phyloP scores from a whole-genome alignment of 164 flowering plant species.

The Hamamelis virginiana region DNA sequence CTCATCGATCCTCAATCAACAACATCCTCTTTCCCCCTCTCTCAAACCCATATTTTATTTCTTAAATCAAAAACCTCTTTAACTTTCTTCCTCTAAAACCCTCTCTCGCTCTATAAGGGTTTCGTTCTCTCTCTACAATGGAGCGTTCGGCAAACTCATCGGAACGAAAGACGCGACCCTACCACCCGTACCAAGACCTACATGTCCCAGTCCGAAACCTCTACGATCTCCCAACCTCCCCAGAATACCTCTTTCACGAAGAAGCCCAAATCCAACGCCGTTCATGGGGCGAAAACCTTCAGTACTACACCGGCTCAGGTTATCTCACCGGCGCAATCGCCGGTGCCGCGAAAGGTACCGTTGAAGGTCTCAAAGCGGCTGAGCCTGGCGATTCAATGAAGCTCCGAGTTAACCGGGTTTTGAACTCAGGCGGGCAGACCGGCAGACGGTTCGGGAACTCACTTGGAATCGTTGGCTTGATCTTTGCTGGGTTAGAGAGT shows the following conservation, averaged over 20 bases:
- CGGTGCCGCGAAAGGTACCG: constrained; percentile 47
- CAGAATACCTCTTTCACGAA: constrained; percentile 59
- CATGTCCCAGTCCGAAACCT: constrained; percentile 39
- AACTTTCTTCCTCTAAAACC: too few relatives aligned
- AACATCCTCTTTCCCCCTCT: too few relatives aligned
- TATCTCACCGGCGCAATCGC: constrained; percentile 45
- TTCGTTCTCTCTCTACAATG: constrained; percentile 15
- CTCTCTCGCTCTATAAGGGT: too few relatives aligned
- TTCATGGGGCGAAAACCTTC: constrained; percentile 56
- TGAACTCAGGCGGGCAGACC: constrained; percentile 45
- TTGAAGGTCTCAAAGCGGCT: constrained; percentile 43
- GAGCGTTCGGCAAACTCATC: constrained; percentile 14
- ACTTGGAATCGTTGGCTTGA: constrained; percentile 54
- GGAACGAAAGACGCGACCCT: constrained; percentile 28
- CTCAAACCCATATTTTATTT: too few relatives aligned
- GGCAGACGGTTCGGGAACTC: constrained; percentile 50
- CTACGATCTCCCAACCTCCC: constrained; percentile 63
- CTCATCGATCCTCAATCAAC: too few relatives aligned
- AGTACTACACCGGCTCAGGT: constrained; percentile 52
- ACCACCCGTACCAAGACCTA: constrained; percentile 59
- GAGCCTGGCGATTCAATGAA: constrained; percentile 55
- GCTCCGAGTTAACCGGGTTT: constrained; percentile 48
- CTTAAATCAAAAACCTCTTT: too few relatives aligned
- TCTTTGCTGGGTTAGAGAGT: constrained; percentile 67
- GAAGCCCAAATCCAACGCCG: constrained; percentile 52